These are phyloP conservation scores for Oropetium thomaeum DNA, from an alignment of 176 grass and related monocot genomes.

Conservation along the genomic window DNA sequence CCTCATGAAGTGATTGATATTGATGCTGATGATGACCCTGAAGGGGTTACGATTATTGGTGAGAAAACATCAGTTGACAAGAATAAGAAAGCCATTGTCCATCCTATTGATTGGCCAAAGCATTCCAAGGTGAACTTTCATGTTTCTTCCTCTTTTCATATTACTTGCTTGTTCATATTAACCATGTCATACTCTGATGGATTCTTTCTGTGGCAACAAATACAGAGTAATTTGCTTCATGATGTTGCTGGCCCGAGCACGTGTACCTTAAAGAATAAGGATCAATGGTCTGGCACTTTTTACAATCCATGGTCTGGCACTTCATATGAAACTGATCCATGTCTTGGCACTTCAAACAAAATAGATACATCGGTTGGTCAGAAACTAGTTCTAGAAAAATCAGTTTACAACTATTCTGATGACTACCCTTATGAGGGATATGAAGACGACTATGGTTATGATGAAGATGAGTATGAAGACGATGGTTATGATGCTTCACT, in stretches of 20 bases:
- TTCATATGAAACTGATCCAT: background rate
- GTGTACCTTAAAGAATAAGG: background rate
- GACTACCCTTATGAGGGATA: conserved; percentile 42
- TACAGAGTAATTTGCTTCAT: conserved; percentile 48
- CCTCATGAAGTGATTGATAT: conserved; percentile 91
- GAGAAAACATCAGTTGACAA: conserved; percentile 64
- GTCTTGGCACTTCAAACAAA: background rate
- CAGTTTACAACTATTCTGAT: conserved; percentile 42
- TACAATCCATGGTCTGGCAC: background rate
- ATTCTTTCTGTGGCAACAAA: conserved; percentile 16
- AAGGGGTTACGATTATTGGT: conserved; percentile 64
- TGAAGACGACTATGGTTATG: conserved; percentile 63
- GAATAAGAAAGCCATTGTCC: conserved; percentile 56
- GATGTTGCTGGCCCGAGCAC: conserved; percentile 48
- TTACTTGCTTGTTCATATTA: conserved; percentile 12
- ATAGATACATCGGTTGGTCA: background rate
- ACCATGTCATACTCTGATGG: background rate
- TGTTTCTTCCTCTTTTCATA: background rate
- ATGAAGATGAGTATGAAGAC: conserved; percentile 61
- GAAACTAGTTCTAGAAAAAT: background rate
- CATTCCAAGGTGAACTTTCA: conserved; percentile 50
- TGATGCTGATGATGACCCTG: conserved; percentile 69
- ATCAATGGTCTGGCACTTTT: too few relatives aligned
- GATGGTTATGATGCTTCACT: conserved; percentile 39
- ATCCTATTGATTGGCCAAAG: conserved; percentile 54